These are phyloP conservation scores for Hyphopichia fennica DNA, from an alignment of 1,139 yeast species.

Conservation along the genomic window DNA sequence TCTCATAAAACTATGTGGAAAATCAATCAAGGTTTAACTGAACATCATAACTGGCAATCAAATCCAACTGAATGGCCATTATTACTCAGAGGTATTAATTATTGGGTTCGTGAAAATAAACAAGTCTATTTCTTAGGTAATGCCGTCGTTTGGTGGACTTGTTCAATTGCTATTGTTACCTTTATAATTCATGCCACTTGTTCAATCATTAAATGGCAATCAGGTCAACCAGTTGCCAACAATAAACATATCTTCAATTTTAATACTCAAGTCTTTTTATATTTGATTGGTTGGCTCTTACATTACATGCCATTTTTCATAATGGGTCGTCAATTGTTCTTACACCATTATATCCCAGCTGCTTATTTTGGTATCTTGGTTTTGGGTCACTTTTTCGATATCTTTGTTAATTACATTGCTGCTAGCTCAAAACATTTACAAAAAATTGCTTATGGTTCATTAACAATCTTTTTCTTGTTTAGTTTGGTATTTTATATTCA, in stretches of 20 bases:
- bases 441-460: constrained; percentile 40
- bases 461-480: constrained; percentile 48
- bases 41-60: constrained; percentile 86
- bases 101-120: constrained; percentile 78
- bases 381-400: constrained; percentile 78
- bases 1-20: constrained; percentile 90
- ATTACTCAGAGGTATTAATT: constrained; percentile 87
- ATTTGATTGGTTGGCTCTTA: constrained; percentile 75
- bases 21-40: constrained; percentile 80
- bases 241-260: constrained; percentile 65
- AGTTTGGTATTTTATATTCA: constrained; percentile 58
- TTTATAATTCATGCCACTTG: constrained; percentile 55
- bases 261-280: constrained; percentile 68
- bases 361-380: constrained; percentile 86
- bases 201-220: constrained; percentile 76
- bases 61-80: constrained; percentile 89
- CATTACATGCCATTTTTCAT: constrained; percentile 88
- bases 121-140: constrained; percentile 91
- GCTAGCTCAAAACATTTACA: constrained; percentile 28
- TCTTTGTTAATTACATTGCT: constrained; percentile 48
- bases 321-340: constrained; percentile 91
- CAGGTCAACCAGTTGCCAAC: constrained; percentile 49
- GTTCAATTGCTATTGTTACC: constrained; percentile 56
- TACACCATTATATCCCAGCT: constrained; percentile 92
- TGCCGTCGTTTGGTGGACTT: constrained; percentile 86